phyloP scores from a whole-genome alignment of 2,329 filamentous ascomycete species.

The Monosporascus sp. region DNA sequence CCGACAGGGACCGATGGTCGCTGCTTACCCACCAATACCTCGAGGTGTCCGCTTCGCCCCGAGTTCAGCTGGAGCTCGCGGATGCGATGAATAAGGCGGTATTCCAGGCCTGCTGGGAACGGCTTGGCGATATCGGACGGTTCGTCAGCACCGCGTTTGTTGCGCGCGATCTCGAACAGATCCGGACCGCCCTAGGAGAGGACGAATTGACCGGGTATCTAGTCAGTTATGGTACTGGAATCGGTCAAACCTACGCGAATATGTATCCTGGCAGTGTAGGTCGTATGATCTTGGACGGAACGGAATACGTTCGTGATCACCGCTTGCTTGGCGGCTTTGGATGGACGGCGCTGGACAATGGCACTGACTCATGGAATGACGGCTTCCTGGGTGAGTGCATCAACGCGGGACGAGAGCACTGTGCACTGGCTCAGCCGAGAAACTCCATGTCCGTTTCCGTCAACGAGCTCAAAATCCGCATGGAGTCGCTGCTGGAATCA shows the following conservation, averaged over 20 bases:
- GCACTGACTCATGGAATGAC: constrained; percentile 43
- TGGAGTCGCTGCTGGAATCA: constrained; percentile 33
- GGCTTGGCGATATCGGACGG: constrained; percentile 39
- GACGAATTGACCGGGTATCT: constrained; percentile 44
- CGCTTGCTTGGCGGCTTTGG: constrained; percentile 42
- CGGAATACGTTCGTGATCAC: constrained; percentile 42
- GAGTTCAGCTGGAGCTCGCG: constrained; percentile 35
- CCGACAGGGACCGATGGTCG: constrained; percentile 42
- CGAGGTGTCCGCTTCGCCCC: constrained; percentile 29
- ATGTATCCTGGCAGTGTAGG: constrained; percentile 47
- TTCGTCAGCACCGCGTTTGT: constrained; percentile 44
- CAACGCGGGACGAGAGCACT: constrained; percentile 40
- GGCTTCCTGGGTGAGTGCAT: constrained; percentile 48
- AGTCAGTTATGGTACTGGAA: constrained; percentile 48
- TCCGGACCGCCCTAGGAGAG: constrained; percentile 40
- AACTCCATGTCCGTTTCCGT: constrained; percentile 28
- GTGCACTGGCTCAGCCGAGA: constrained; percentile 35
- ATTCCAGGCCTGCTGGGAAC: constrained; percentile 38
- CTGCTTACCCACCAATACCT: constrained; percentile 34
- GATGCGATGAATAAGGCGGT: constrained; percentile 44
- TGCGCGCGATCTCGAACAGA: constrained; percentile 44
- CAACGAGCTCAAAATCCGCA: constrained; percentile 31
- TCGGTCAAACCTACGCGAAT: constrained; percentile 46
- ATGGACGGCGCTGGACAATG: constrained; percentile 43
- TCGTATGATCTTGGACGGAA: constrained; percentile 44